Base-by-base conservation (phyloP, 75 land plant species). In the Picea glauca region DNA sequence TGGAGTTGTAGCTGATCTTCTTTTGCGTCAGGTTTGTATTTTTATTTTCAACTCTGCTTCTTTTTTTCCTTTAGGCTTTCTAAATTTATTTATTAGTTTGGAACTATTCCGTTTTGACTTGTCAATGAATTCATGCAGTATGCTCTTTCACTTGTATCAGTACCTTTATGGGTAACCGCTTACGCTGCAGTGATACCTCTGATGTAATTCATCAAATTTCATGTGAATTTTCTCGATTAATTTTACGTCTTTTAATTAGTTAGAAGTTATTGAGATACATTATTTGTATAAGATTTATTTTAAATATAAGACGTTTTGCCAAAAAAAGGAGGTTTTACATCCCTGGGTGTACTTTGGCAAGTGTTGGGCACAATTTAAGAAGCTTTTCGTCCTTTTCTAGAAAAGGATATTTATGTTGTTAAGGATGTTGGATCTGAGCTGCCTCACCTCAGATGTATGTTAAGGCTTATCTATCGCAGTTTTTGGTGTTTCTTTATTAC, bases 111-210 rank as follows among this genome's bases (percentile, higher is more conserved):
- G 8, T 11, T 46, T 40, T 65, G 66, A 66, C 30, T 43, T 3
- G 20, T 26, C 62, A 61, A 60, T 56, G 46, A 54, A 21, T 66
- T 23, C 18, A 65, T 78, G 83, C 80, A 78, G 83, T 81, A 81
- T 79, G 83, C 83, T 59, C 60, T 81, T 18, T 78, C 83, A 2
- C 59, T 81, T 62, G 60, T 81, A 62, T 60, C 83, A 40, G 31
- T 81, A 60, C 78, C 83, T 4, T 67, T 81, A 43, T 81, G 83
- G 83, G 78, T 81, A 80, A 80, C 83, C 2, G 50, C 72, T 40
- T 68, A 40, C 20, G 40, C 23, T 68, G 72, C 72, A 1, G 21
- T 68, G 50, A 2, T 68, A 68, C 50, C 72, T 32, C 5, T 38
- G 15, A 40, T 68, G 72, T 68, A 68, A 40, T 40, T 68, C n/a